Evolutionary conservation across 2,329 filamentous ascomycete species (phyloP).

Genomic region (Fusarium tjaetaba): DNA sequence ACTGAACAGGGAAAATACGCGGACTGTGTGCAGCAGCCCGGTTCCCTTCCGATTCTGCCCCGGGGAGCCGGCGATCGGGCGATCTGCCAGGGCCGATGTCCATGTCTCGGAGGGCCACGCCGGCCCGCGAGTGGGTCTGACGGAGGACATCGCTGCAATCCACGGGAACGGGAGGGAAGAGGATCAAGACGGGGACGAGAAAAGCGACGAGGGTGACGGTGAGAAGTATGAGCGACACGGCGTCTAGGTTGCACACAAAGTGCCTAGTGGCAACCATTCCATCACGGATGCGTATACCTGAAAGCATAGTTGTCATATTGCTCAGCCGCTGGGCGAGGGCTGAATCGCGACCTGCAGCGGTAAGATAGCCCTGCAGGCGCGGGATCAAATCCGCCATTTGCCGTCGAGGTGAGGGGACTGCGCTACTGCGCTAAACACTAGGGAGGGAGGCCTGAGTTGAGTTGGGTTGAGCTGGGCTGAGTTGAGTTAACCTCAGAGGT

Average conservation of each 20-base stretch:
- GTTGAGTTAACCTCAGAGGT: slow-evolving; percentile 14
- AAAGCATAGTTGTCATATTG: slow-evolving; percentile 35
- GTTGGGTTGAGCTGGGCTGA: background rate
- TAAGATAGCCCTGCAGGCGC: slow-evolving; percentile 29
- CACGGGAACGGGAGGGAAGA: slow-evolving; percentile 65
- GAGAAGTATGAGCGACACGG: slow-evolving; percentile 52
- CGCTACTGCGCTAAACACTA: background rate
- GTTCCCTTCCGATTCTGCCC: slow-evolving; percentile 37
- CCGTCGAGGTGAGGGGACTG: background rate
- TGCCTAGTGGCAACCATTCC: slow-evolving; percentile 29
- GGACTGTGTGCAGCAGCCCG: slow-evolving; percentile 65
- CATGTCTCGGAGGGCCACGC: slow-evolving; percentile 52
- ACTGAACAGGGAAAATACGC: slow-evolving; percentile 85
- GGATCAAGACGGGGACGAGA: slow-evolving; percentile 61
- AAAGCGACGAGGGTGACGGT: slow-evolving; percentile 60
- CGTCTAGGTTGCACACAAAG: slow-evolving; percentile 43
- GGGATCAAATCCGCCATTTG: slow-evolving; percentile 24
- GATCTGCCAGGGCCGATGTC: slow-evolving; percentile 48
- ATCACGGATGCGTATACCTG: slow-evolving; percentile 19
- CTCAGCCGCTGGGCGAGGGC: slow-evolving; percentile 28
- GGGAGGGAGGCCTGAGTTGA: background rate
- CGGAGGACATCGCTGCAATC: slow-evolving; percentile 63
- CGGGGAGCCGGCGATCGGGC: slow-evolving; percentile 31
- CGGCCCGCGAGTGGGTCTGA: slow-evolving; percentile 64
- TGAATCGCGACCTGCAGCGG: slow-evolving; percentile 24